These are phyloP conservation scores for Tuber brumale DNA, from an alignment of 495 filamentous ascomycete species.

Conservation along the genomic window DNA sequence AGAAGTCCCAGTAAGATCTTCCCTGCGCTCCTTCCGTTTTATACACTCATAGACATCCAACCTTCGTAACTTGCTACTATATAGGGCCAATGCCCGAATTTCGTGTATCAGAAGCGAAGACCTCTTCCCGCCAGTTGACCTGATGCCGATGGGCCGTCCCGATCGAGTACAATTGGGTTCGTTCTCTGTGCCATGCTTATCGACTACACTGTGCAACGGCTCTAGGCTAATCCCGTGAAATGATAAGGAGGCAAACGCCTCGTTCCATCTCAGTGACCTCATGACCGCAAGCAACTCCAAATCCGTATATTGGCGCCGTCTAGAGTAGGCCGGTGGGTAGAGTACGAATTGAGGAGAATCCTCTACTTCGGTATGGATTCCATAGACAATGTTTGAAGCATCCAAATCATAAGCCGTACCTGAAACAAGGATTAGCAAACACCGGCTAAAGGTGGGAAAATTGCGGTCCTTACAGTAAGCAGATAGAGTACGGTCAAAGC, in stretches of 20 bases:
- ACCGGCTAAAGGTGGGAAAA: background rate
- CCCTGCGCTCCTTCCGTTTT: constrained; percentile 19
- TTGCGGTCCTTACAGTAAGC: constrained; percentile 61
- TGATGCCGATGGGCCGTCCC: constrained; percentile 52
- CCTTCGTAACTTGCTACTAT: constrained; percentile 56
- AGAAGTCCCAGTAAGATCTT: constrained; percentile 11
- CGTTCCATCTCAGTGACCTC: constrained; percentile 84
- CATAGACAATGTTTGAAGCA: constrained; percentile 68
- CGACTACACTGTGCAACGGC: constrained; percentile 55
- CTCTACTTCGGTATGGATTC: constrained; percentile 66
- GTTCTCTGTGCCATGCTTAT: constrained; percentile 58
- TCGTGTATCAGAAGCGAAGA: constrained; percentile 63
- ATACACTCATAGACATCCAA: constrained; percentile 55
- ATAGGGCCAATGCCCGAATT: constrained; percentile 62
- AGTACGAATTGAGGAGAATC: constrained; percentile 79
- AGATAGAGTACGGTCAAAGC: constrained; percentile 73
- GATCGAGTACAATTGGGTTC: constrained; percentile 55
- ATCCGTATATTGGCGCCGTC: constrained; percentile 55
- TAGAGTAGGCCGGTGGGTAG: constrained; percentile 57
- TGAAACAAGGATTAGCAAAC: constrained; percentile 18
- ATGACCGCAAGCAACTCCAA: constrained; percentile 79
- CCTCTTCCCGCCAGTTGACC: constrained; percentile 53
- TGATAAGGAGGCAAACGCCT: constrained; percentile 77
- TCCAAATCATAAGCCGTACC: constrained; percentile 50
- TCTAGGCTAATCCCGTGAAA: constrained; percentile 71